Evolutionary conservation across 169 alveolate genomes (phyloP).

Genomic region (Amoebophrya sp.): DNA sequence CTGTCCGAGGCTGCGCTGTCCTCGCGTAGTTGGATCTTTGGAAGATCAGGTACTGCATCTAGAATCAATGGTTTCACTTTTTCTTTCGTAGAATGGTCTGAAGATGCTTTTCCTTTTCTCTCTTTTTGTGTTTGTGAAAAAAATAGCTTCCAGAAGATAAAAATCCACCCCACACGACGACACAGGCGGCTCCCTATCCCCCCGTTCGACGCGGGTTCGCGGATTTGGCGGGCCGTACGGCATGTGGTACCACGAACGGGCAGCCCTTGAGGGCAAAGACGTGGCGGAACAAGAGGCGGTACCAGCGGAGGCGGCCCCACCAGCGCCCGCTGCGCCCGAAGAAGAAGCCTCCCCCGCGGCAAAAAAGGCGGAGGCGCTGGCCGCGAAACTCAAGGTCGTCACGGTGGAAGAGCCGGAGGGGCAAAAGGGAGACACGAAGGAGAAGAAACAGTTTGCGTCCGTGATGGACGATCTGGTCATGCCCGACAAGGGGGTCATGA

Average conservation of each 20-base stretch:
- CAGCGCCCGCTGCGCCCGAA: neutral
- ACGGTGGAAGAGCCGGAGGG: neutral
- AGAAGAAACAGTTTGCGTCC: neutral
- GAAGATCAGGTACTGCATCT: neutral
- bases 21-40: neutral
- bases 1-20: neutral
- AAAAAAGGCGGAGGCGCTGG: neutral
- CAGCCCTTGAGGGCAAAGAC: neutral
- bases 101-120: too few relatives aligned
- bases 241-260: neutral
- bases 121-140: too few relatives aligned
- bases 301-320: neutral
- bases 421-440: neutral
- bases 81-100: too few relatives aligned
- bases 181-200: too few relatives aligned
- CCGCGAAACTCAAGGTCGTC: neutral
- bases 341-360: neutral
- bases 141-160: too few relatives aligned
- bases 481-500: neutral
- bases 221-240: neutral
- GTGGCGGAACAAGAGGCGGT: neutral
- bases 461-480: neutral
- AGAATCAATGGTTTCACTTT: too few relatives aligned
- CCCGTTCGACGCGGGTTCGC: too few relatives aligned
- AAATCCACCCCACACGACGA: too few relatives aligned